Base-by-base conservation (phyloP, 1,139 yeast species). In the Hemisphaericaspora lyxosophila region DNA sequence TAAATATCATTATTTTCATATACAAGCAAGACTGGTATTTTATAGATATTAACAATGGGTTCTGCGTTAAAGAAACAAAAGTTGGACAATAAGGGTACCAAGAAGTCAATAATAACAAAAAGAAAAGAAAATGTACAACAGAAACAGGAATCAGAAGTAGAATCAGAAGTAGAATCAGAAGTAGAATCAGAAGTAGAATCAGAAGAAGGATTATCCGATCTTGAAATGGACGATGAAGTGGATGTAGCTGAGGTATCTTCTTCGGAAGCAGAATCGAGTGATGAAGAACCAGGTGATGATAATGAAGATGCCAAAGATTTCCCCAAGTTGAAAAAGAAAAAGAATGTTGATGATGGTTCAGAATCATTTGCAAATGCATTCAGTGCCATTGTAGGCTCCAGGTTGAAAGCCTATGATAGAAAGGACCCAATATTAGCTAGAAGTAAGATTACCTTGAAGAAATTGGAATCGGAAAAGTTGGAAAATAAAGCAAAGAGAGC, bases 361-460 rank as follows among this genome's bases (percentile, higher is more conserved):
- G 80, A 70, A 39, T 73, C 82, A 3, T 90, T 92, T 55, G 86
- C 96, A 8, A 73, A 64, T 41, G 97, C 98, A 1, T 80, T 92
- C 57, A 78, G 71, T 46, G 95, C 96, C 18, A 86, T 92, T 53
- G 67, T 92, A 37, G 85, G 85, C 7, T 87, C 97, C 2, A 84
- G 81, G 54, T 71, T 92, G 50, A 92, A 92, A 58, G 94, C 96
- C 0, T 85, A 89, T 53, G 88, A 85, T 55, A 75, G 97, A 56
- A 75, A 76, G 33, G 95, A 89, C 54, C 98, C 98, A 2, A 88
- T 92, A 41, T 73, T 92, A 61, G 90, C 90, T 12, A 80, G 94
- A 65, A 77, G 78, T 38, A 85, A 89, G 52, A 75, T 75, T 42
- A 69, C 80, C 0, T 62, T 86, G 38, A 83, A 83, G 61, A 82